Evolutionary conservation across 306 rosid genomes (phyloP).

Genomic region (Corylus heterophylla): DNA sequence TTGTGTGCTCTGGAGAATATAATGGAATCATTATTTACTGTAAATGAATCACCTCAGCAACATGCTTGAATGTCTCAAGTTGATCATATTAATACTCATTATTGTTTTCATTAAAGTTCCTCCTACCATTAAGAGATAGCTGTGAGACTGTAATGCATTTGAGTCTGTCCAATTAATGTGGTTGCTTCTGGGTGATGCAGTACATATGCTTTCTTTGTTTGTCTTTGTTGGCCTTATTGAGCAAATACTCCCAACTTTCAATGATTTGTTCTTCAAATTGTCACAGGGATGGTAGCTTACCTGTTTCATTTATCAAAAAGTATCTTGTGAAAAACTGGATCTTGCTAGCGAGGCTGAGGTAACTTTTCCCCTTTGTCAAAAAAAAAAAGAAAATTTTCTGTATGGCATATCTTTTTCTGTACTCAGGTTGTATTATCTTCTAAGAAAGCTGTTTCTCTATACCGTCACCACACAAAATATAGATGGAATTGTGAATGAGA

Average conservation of each 20-base stretch:
- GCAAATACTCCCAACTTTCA: neutral
- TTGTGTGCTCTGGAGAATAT: neutral
- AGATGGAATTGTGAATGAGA: neutral
- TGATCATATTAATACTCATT: neutral
- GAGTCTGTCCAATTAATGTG: neutral
- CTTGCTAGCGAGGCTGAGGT: conserved; percentile 67
- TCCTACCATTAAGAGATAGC: neutral
- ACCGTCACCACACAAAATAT: neutral
- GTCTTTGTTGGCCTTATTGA: neutral
- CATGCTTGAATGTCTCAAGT: neutral
- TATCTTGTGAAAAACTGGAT: conserved; percentile 50
- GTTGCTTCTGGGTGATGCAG: neutral
- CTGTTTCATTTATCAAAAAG: conserved; percentile 48
- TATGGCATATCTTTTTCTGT: neutral
- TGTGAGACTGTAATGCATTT: neutral
- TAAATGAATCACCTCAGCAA: neutral
- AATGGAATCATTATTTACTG: neutral
- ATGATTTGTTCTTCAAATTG: conserved; percentile 16
- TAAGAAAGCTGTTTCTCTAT: neutral
- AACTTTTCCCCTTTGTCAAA: conserved; percentile 16
- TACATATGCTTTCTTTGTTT: neutral
- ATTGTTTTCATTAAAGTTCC: neutral
- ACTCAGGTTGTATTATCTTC: neutral
- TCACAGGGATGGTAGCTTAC: conserved; percentile 48
- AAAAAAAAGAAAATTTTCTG: neutral